A percentile compares a stretch with the other conserved stretches of the same genome.
These are phyloP conservation scores for Litchi chinensis DNA, from an alignment of 345 rosid species.

Conservation along the genomic window DNA sequence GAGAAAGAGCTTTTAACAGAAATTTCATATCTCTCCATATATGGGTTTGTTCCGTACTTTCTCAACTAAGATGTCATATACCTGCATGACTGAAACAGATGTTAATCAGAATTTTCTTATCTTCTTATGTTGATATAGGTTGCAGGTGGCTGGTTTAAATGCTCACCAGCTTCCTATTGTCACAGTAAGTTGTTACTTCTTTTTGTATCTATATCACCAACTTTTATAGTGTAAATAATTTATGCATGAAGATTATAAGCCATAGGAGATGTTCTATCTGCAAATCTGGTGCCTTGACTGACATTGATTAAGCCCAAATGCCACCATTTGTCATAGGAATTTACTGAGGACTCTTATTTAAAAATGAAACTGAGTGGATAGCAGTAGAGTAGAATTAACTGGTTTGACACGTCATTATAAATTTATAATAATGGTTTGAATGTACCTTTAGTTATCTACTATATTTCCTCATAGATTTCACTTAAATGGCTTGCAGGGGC, in stretches of 20 bases:
- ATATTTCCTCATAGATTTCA: background rate
- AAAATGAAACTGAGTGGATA: background rate
- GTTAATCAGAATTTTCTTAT: conserved; percentile 21
- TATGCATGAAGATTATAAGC: background rate
- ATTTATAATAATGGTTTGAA: background rate
- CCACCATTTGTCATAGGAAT: background rate
- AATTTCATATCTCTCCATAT: conserved; percentile 68
- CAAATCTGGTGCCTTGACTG: background rate
- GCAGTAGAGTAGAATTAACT: background rate
- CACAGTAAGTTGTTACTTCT: conserved; percentile 52
- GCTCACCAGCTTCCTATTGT: conserved; percentile 85
- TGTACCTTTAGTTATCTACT: background rate
- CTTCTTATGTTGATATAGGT: conserved; percentile 45
- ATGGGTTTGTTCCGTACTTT: conserved; percentile 64
- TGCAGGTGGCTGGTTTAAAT: conserved; percentile 59
- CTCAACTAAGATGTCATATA: background rate
- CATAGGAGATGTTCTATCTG: background rate
- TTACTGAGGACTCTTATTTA: background rate
- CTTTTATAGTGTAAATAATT: background rate
- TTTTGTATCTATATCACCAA: background rate
- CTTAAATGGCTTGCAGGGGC: conserved; percentile 59
- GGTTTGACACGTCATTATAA: background rate
- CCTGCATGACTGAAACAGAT: conserved; percentile 7
- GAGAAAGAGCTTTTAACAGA: conserved; percentile 83
- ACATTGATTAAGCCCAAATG: background rate